Evolutionary conservation across 345 rosid genomes (phyloP), one percentile per base, ranked within the genome.

Genomic region (Populus deltoides): DNA sequence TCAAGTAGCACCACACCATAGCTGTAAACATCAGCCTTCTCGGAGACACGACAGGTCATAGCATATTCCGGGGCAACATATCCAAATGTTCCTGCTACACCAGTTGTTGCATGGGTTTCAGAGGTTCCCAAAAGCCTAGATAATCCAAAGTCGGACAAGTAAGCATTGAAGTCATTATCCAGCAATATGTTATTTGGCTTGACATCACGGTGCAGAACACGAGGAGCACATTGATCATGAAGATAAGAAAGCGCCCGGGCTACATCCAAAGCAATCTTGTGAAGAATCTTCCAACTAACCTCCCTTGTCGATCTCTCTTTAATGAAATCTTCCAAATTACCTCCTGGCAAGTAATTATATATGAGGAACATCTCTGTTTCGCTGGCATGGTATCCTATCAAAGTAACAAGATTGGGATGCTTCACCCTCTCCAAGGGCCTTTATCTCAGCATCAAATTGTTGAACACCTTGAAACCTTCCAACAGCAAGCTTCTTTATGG

Each of bases 1-100:
- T 85, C 87, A 13, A 85, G 87, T 53, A 85, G 74, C 81, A 85
- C 85, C 51, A 85, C 82, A 0, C 87, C 87, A 65, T 82, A 82
- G 83, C 84, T 82, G 74, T 82, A 85, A 45, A 85, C 85, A 51
- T 85, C 87, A 24, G 84, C 79, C 51, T 82, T 85, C 61, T 82
- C 84, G 6, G 84, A 80, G 31, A 82, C 84, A 4, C 84, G 80
- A 36, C 84, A 80, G 53, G 86, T 85, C 88, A 82, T 61, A 11
- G 88, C 86, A 27, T 80, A 80, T 71, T 82, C 81, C 16, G 79
- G 84, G 0, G 81, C 81, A 33, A 82, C 85, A 38, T 84, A 84
- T 20, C 85, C 88, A 43, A 82, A 85, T 8, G 88, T 83, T 61
- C 86, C 81, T 1, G 80, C 82, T 18, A 85, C 84, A 33, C 84